phyloP scores from a whole-genome alignment of 805 yeast genomes.

The Pichia kluyveri region DNA sequence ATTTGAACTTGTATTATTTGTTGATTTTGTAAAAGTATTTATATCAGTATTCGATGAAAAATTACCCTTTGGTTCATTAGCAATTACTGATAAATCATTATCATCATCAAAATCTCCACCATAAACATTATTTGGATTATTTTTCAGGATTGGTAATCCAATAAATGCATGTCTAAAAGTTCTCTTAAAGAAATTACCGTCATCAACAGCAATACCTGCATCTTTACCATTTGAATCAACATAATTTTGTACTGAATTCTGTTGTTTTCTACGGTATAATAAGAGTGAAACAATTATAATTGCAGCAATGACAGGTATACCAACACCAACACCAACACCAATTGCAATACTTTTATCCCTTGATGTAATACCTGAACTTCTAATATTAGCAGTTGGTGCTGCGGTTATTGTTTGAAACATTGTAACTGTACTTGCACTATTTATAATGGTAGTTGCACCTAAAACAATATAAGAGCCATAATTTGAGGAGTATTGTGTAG shows the following conservation, averaged over 20 bases:
- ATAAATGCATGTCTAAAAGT: slow-evolving; percentile 6
- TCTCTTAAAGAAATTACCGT: slow-evolving; percentile 16
- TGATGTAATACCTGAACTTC: slow-evolving; percentile 35
- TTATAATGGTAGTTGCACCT: slow-evolving; percentile 17
- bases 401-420: slow-evolving; percentile 12
- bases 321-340: slow-evolving; percentile 67
- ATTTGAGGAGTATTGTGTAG: slow-evolving; percentile 10
- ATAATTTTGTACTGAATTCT: slow-evolving; percentile 17
- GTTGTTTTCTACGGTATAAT: slow-evolving; percentile 13
- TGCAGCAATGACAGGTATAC: slow-evolving; percentile 47
- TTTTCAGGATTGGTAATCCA: slow-evolving; percentile 20
- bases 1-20: not conserved
- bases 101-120: slow-evolving; percentile 14
- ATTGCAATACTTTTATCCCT: slow-evolving; percentile 43
- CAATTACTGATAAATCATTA: slow-evolving; percentile 14
- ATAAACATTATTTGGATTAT: slow-evolving; percentile 1
- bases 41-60: slow-evolving; percentile 6
- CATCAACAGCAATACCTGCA: slow-evolving; percentile 22
- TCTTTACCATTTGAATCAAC: slow-evolving; percentile 28
- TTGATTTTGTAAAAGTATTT: not conserved
- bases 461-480: slow-evolving; percentile 11
- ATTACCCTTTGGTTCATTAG: slow-evolving; percentile 10
- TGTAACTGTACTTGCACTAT: slow-evolving; percentile 13
- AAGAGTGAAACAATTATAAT: slow-evolving; percentile 10
- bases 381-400: slow-evolving; percentile 18